phyloP scores from a whole-genome alignment of 169 alveolate species.

The Cystoisospora suis region DNA sequence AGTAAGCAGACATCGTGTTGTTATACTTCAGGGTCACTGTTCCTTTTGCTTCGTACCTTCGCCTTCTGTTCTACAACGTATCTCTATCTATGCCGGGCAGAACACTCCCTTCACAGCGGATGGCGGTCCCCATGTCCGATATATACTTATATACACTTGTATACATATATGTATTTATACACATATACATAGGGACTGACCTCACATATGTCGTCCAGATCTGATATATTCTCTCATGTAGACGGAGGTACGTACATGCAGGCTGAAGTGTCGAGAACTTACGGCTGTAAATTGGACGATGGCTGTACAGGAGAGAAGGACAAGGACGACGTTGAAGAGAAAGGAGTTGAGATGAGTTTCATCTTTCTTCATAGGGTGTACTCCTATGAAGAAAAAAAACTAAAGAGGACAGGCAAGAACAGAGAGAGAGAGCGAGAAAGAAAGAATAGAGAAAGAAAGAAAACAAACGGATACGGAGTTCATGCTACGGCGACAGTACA shows the following conservation, averaged over 20 bases:
- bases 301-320: conserved; percentile 16
- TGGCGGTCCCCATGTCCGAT: too few relatives aligned
- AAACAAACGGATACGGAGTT: not conserved
- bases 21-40: too few relatives aligned
- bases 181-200: not conserved
- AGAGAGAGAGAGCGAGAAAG: not conserved
- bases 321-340: conserved; percentile 49
- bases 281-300: conserved; percentile 17
- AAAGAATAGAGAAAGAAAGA: not conserved
- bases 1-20: too few relatives aligned
- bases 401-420: not conserved
- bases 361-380: conserved; percentile 41
- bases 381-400: conserved; percentile 20
- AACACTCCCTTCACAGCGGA: too few relatives aligned
- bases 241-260: not conserved
- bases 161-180: not conserved
- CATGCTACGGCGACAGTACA: too few relatives aligned
- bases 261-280: not conserved
- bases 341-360: conserved; percentile 39
- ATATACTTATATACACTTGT: not conserved
- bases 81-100: too few relatives aligned
- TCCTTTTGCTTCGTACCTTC: too few relatives aligned
- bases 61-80: too few relatives aligned
- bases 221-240: not conserved
- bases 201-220: not conserved